Evolutionary conservation across 345 rosid species (phyloP).

Genomic region (Gossypium herbaceum): DNA sequence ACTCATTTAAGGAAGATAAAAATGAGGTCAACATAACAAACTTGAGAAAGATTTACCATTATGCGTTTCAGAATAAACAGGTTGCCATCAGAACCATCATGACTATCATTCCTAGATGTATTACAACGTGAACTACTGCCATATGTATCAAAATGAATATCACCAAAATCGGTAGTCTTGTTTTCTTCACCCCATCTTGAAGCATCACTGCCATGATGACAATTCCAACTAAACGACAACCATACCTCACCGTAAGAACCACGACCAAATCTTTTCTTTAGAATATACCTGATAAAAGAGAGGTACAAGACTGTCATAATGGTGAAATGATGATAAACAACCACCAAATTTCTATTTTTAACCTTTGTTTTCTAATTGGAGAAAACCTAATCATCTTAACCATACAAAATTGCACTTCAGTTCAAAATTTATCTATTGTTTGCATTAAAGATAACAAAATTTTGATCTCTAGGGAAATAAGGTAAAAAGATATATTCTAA

Average conservation of each 20-base stretch:
- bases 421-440: neutral
- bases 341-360: neutral
- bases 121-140: constrained; percentile 31
- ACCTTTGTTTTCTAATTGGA: neutral
- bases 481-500: neutral
- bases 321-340: neutral
- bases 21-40: neutral
- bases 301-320: neutral
- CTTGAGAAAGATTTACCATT: constrained; percentile 51
- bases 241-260: constrained; percentile 97
- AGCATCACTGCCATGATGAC: constrained; percentile 44
- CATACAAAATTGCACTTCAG: neutral
- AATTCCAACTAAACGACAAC: constrained; percentile 86
- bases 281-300: constrained; percentile 53
- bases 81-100: constrained; percentile 39
- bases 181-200: constrained; percentile 40
- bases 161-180: constrained; percentile 33
- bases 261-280: constrained; percentile 83
- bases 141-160: constrained; percentile 23
- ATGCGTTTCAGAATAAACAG: constrained; percentile 84
- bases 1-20: neutral
- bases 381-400: neutral
- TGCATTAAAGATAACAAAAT: neutral
- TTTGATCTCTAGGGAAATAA: neutral
- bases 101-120: constrained; percentile 35